Conservation (phyloP, 805 yeast species). For the Millerago galiae region DNA sequence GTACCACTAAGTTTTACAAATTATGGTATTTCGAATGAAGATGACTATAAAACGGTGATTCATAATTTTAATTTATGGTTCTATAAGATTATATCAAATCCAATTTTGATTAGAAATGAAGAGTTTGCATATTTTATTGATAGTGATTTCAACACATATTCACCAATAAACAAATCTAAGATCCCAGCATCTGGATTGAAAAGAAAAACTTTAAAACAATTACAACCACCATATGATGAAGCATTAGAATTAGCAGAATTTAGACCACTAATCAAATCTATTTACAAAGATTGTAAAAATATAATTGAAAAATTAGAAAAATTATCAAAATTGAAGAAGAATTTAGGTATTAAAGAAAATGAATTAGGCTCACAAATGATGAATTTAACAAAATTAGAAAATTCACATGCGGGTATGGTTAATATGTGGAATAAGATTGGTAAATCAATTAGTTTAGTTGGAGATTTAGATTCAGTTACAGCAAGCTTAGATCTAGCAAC, state of each 20-base stretch:
- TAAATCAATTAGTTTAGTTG: constrained; percentile 58
- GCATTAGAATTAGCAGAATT: constrained; percentile 74
- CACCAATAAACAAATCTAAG: constrained; percentile 44
- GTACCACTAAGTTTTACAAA: constrained; percentile 71
- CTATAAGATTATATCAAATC: constrained; percentile 62
- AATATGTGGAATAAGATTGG: constrained; percentile 74
- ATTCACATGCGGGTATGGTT: constrained; percentile 62
- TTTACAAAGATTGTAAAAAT: constrained; percentile 54
- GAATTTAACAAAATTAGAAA: constrained; percentile 39
- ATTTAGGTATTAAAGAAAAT: constrained; percentile 51
- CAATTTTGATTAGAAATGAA: constrained; percentile 78
- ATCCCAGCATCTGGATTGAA: constrained; percentile 80
- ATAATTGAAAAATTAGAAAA: constrained; percentile 51
- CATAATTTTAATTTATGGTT: constrained; percentile 80
- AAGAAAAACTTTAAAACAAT: constrained; percentile 86
- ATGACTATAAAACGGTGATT: constrained; percentile 56
- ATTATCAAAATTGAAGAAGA: constrained; percentile 37
- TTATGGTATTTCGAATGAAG: constrained; percentile 80
- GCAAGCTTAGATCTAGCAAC: constrained; percentile 68
- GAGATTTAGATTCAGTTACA: constrained; percentile 70
- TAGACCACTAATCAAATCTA: constrained; percentile 77
- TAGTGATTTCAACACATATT: constrained; percentile 54
- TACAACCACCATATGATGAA: constrained; percentile 88
- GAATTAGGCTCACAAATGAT: constrained; percentile 38
- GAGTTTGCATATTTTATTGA: constrained; percentile 83